Percentiles rank a stretch among this genome's conserved stretches.
Conservation (phyloP, 1,139 yeast genomes). For the Nakaseomyces bracarensis region DNA sequence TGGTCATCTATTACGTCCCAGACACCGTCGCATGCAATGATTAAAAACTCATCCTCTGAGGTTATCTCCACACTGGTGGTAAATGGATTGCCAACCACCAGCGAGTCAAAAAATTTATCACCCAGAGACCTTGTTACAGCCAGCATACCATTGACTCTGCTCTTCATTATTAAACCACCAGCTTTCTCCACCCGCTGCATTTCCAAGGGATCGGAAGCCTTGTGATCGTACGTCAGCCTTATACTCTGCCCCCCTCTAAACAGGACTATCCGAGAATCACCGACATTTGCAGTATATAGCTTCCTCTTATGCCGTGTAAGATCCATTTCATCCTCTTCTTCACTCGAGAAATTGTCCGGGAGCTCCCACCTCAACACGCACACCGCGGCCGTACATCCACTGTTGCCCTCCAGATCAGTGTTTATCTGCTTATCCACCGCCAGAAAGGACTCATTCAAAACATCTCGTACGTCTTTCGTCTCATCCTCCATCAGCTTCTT, state of each 20-base stretch:
- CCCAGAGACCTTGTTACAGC: slow-evolving; percentile 94
- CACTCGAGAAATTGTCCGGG: slow-evolving; percentile 30
- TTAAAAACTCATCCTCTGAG: slow-evolving; percentile 59
- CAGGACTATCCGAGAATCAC: slow-evolving; percentile 81
- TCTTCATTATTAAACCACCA: slow-evolving; percentile 85
- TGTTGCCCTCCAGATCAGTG: slow-evolving; percentile 48
- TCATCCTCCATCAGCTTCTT: slow-evolving; percentile 32
- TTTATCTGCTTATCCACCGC: slow-evolving; percentile 67
- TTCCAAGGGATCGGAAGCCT: slow-evolving; percentile 77
- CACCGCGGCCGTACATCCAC: slow-evolving; percentile 95
- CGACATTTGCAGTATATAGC: slow-evolving; percentile 91
- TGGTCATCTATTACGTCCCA: slow-evolving; percentile 90
- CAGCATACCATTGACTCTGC: slow-evolving; percentile 89
- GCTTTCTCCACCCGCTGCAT: slow-evolving; percentile 61
- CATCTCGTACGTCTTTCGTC: slow-evolving; percentile 46
- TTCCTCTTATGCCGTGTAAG: slow-evolving; percentile 48
- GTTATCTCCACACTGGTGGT: slow-evolving; percentile 79
- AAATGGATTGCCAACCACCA: slow-evolving; percentile 85
- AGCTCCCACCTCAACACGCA: slow-evolving; percentile 86
- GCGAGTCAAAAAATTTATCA: slow-evolving; percentile 84
- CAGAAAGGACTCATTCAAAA: slow-evolving; percentile 52
- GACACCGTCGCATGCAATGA: slow-evolving; percentile 87
- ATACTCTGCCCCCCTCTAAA: slow-evolving; percentile 66
- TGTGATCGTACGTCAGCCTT: slow-evolving; percentile 86
- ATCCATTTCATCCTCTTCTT: slow-evolving; percentile 17